These are phyloP conservation scores for Holtermannia corniformis DNA, from an alignment of 768 basidiomycete species.

Conservation along the genomic window DNA sequence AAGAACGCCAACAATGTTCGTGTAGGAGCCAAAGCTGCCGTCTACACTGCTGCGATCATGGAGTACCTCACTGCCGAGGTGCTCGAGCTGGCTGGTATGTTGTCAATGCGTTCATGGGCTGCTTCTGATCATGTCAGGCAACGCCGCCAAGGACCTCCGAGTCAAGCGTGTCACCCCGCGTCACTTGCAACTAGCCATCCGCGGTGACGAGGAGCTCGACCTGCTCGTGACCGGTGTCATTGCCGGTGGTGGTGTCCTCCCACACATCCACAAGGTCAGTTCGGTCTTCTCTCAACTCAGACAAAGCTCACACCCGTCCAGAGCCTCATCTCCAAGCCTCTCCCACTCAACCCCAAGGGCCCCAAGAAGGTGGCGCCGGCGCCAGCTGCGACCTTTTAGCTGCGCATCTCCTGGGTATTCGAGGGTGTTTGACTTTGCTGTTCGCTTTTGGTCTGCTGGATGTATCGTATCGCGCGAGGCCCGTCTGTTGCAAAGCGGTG, in stretches of 20 bases:
- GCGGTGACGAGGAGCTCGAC: conserved; percentile 96
- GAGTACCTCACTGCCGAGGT: conserved; percentile 97
- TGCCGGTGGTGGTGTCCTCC: conserved; percentile 49
- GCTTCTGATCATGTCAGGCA: conserved; percentile 49
- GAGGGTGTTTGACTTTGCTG: not conserved
- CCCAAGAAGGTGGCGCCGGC: not conserved
- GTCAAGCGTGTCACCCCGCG: conserved; percentile 96
- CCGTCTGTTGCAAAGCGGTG: too few species aligned
- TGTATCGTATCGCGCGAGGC: not conserved
- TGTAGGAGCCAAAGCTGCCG: conserved; percentile 94
- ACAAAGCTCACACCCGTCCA: not conserved
- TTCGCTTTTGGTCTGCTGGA: not conserved
- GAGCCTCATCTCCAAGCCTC: not conserved
- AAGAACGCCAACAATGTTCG: conserved; percentile 88
- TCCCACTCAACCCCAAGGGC: not conserved
- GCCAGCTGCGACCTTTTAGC: not conserved
- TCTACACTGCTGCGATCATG: conserved; percentile 89
- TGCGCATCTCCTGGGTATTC: too few species aligned
- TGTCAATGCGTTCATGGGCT: not conserved
- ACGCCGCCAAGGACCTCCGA: conserved; percentile 92
- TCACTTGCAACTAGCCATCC: conserved; percentile 89
- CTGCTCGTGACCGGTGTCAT: conserved; percentile 88
- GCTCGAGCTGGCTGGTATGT: conserved; percentile 82
- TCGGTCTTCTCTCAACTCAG: not conserved
- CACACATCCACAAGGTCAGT: conserved; percentile 41